These are phyloP conservation scores for Dipteronia dyeriana DNA, from an alignment of 345 rosid species.

Conservation along the genomic window DNA sequence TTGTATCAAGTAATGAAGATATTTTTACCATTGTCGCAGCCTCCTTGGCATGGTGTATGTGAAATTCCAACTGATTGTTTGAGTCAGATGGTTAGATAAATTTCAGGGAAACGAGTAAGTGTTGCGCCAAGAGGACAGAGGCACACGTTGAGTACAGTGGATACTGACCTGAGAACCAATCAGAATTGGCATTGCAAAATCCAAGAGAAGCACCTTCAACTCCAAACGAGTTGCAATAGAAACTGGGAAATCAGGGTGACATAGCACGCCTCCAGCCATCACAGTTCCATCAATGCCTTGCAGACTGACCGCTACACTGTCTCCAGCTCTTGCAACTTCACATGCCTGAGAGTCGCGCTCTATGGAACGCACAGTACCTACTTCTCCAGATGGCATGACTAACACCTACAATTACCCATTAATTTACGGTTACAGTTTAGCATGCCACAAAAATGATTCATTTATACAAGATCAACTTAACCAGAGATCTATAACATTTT, in stretches of 20 bases:
- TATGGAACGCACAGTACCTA: conserved; percentile 75
- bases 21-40: conserved; percentile 73
- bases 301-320: conserved; percentile 67
- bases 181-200: conserved; percentile 71
- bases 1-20: conserved; percentile 69
- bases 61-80: conserved; percentile 77
- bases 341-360: conserved; percentile 76
- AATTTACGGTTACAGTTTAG: conserved; percentile 6
- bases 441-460: background rate
- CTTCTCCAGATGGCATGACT: conserved; percentile 78
- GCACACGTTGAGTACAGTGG: background rate
- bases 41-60: conserved; percentile 82
- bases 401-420: conserved; percentile 53
- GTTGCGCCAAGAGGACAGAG: conserved; percentile 1
- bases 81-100: conserved; percentile 20
- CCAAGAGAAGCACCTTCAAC: conserved; percentile 71
- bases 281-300: conserved; percentile 72
- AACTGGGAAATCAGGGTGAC: conserved; percentile 91
- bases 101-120: background rate
- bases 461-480: background rate
- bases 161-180: conserved; percentile 76
- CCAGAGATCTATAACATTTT: background rate
- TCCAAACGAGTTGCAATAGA: conserved; percentile 70
- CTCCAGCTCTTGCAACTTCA: conserved; percentile 86
- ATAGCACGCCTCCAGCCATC: conserved; percentile 84